Base-by-base conservation (phyloP, 805 yeast genomes). In the Lipomyces chichibuensis region DNA sequence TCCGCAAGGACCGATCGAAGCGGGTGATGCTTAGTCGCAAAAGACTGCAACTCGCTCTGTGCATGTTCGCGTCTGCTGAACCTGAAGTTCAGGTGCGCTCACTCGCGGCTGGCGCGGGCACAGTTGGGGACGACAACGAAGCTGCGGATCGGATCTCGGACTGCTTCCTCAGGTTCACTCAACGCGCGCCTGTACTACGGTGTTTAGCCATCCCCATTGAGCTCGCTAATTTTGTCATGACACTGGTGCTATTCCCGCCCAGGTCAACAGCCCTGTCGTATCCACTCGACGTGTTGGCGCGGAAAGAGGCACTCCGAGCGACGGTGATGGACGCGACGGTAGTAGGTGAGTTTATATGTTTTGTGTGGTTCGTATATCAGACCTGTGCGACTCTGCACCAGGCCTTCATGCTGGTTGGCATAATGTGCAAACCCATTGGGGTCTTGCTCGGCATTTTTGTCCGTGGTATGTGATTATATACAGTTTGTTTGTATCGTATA, bases 391-490 rank as follows among this genome's bases (percentile, higher is more conserved):
- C 52, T 20, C 23, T 65, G 43, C 56, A 56, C 51, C 51, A 32
- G 32, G 62, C 62, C 6, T 62, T 27, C 20, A 53, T 37, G 11
- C 11, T 61, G 11, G 39, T 64, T 13, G 51, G 54, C 8, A 37
- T 53, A 23, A 6, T 65, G 46, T 65, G 69, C 53, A 62, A 62
- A 54, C 69, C 69, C 13, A 57, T 63, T 9, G 60, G 59, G 6
- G 63, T 63, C 51, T 29, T 65, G 25, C 25, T 65, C 14, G 54
- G 39, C 39, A 37, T 37, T 8, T 17, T 43, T 43, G 23, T 17
- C 23, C 49, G 20, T n/a, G 49, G 49, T 43, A 17, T 43, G 23
- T 43, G 23, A 17, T 43, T 4, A 37, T 37, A 2, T 11, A 13
- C 32, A 29, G 43, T 5, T 43, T 17, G 23, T 43, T 43, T 43